phyloP scores from a whole-genome alignment of 2,329 filamentous ascomycete genomes.

The Microascus cirrosus region DNA sequence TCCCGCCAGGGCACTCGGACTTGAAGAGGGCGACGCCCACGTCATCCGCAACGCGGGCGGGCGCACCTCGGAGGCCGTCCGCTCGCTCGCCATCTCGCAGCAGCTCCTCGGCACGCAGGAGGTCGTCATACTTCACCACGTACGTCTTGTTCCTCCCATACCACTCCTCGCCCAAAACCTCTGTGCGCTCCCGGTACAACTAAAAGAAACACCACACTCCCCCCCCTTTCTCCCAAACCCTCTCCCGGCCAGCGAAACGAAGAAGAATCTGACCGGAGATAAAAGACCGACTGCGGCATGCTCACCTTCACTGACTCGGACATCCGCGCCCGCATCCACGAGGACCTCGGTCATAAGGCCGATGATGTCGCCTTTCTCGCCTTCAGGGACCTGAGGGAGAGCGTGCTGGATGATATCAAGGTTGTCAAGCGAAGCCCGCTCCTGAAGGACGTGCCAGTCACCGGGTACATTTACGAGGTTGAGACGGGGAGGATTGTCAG shows the following conservation, averaged over 20 bases:
- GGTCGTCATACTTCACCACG: slow-evolving; percentile 53
- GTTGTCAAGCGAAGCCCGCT: slow-evolving; percentile 48
- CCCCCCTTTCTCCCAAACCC: neutral
- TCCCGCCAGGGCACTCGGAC: slow-evolving; percentile 56
- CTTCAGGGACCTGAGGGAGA: slow-evolving; percentile 52
- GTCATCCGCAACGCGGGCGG: slow-evolving; percentile 58
- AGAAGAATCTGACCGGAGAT: neutral
- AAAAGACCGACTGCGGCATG: slow-evolving; percentile 42
- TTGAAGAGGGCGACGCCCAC: slow-evolving; percentile 66
- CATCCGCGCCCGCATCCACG: slow-evolving; percentile 40
- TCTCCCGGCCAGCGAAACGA: neutral
- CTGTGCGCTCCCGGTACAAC: slow-evolving; percentile 10
- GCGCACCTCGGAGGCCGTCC: slow-evolving; percentile 45
- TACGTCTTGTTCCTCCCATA: slow-evolving; percentile 58
- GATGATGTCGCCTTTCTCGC: slow-evolving; percentile 51
- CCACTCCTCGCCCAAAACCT: slow-evolving; percentile 50
- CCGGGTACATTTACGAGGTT: slow-evolving; percentile 70
- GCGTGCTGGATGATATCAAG: slow-evolving; percentile 54
- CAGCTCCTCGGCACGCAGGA: slow-evolving; percentile 56
- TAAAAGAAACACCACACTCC: neutral
- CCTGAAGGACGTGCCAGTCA: slow-evolving; percentile 51
- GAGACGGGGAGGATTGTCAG: slow-evolving; percentile 49
- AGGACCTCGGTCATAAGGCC: slow-evolving; percentile 44
- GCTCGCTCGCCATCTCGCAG: slow-evolving; percentile 55
- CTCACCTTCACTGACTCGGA: slow-evolving; percentile 53